Conservation (phyloP, 2,329 filamentous ascomycete genomes). For the Rhexocercosporidium sp. region DNA sequence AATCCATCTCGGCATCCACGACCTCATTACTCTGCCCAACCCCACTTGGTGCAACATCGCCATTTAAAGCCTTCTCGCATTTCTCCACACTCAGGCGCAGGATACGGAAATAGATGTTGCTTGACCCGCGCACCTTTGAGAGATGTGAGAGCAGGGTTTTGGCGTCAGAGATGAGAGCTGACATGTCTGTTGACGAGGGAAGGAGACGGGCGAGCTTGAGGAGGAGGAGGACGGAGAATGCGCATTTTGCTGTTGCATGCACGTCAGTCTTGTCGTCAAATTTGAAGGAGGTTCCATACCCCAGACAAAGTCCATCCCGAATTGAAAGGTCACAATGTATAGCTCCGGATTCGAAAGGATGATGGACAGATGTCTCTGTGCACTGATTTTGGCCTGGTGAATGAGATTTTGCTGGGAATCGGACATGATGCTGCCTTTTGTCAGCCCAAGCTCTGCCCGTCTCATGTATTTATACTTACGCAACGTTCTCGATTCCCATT, state of each 20-base stretch:
- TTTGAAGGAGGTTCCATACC: conserved; percentile 10
- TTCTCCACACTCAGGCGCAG: conserved; percentile 56
- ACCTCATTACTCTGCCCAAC: conserved; percentile 35
- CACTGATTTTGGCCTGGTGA: conserved; percentile 54
- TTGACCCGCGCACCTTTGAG: conserved; percentile 46
- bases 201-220: conserved; percentile 57
- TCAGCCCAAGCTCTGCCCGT: not conserved
- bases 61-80: conserved; percentile 51
- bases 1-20: conserved; percentile 49
- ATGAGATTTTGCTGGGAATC: conserved; percentile 53
- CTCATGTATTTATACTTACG: conserved; percentile 18
- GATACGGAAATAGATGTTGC: conserved; percentile 55
- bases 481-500: conserved; percentile 55
- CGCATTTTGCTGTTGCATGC: conserved; percentile 52
- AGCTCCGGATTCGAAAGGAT: conserved; percentile 51
- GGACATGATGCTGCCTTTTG: conserved; percentile 50
- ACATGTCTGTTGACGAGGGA: conserved; percentile 45
- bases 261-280: conserved; percentile 9
- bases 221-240: conserved; percentile 60
- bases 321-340: conserved; percentile 57
- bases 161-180: conserved; percentile 48
- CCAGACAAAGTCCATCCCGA: conserved; percentile 63
- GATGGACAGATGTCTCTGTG: conserved; percentile 55
- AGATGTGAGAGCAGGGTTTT: conserved; percentile 51
- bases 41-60: conserved; percentile 36